These are phyloP conservation scores for Xylaria sp. DNA, from an alignment of 2,329 filamentous ascomycete species.

Conservation along the genomic window DNA sequence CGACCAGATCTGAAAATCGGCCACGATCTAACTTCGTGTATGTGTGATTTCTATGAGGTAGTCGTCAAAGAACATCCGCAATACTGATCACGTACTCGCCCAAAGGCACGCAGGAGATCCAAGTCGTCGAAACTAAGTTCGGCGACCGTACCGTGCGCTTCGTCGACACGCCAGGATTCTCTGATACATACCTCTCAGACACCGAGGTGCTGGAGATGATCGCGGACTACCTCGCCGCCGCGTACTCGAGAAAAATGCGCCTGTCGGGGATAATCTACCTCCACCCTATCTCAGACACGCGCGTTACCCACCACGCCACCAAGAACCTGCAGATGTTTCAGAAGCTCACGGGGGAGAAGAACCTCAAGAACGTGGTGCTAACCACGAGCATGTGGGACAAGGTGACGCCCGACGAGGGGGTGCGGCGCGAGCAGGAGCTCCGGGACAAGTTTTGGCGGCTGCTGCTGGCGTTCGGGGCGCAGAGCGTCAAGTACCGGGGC, in stretches of 20 bases:
- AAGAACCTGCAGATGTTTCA: conserved; percentile 49
- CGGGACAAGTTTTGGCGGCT: conserved; percentile 43
- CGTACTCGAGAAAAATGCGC: conserved; percentile 37
- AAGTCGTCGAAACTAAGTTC: conserved; percentile 34
- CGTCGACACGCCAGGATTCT: conserved; percentile 53
- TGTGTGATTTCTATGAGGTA: not conserved
- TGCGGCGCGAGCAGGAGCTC: conserved; percentile 36
- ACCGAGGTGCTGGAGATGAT: conserved; percentile 48
- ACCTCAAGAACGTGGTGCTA: conserved; percentile 45
- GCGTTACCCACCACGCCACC: conserved; percentile 43
- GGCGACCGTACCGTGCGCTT: conserved; percentile 35
- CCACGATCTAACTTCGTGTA: conserved; percentile 39
- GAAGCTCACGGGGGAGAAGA: conserved; percentile 45
- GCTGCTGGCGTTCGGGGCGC: conserved; percentile 37
- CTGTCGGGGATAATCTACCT: conserved; percentile 50
- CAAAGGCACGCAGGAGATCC: conserved; percentile 36
- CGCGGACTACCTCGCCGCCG: conserved; percentile 40
- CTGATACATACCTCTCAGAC: conserved; percentile 47
- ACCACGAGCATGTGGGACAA: conserved; percentile 48
- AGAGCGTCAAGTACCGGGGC: conserved; percentile 29
- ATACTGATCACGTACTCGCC: not conserved
- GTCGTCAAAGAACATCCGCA: not conserved
- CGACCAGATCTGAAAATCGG: conserved; percentile 37
- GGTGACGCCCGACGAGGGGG: conserved; percentile 33
- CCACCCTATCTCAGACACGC: conserved; percentile 46